Conservation (phyloP, 2,329 filamentous ascomycete genomes). For the Diplodia scrobiculata region DNA sequence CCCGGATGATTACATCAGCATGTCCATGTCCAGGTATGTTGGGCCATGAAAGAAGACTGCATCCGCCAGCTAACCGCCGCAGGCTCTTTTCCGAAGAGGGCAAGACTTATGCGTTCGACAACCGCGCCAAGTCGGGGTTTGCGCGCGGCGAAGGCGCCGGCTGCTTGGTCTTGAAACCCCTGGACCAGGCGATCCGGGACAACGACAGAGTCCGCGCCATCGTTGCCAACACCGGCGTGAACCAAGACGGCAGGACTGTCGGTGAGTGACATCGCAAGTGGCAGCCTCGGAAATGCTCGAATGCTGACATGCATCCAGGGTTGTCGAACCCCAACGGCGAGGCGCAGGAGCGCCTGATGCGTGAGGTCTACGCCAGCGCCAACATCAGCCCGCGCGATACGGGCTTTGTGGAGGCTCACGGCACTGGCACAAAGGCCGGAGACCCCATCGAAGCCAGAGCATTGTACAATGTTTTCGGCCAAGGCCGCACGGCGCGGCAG, state of each 20-base stretch:
- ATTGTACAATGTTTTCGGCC: conserved; percentile 20
- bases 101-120: conserved; percentile 48
- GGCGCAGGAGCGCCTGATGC: conserved; percentile 47
- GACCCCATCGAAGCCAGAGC: conserved; percentile 38
- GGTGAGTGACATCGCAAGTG: background rate
- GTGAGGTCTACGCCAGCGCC: conserved; percentile 42
- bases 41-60: too few relatives aligned
- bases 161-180: conserved; percentile 60
- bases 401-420: conserved; percentile 45
- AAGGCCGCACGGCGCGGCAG: conserved; percentile 35
- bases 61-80: too few relatives aligned
- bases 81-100: conserved; percentile 41
- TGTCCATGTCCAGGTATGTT: conserved; percentile 31
- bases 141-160: conserved; percentile 65
- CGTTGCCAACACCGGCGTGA: conserved; percentile 47
- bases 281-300: too few relatives aligned
- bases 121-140: conserved; percentile 62
- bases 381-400: conserved; percentile 37
- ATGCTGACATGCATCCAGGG: conserved; percentile 40
- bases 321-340: conserved; percentile 61
- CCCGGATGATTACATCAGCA: conserved; percentile 30
- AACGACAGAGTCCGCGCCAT: conserved; percentile 56
- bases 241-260: conserved; percentile 52
- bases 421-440: conserved; percentile 62
- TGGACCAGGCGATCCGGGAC: conserved; percentile 60